These are phyloP conservation scores for Tricholoma saponaceum DNA, from an alignment of 768 basidiomycete genomes.

Conservation along the genomic window DNA sequence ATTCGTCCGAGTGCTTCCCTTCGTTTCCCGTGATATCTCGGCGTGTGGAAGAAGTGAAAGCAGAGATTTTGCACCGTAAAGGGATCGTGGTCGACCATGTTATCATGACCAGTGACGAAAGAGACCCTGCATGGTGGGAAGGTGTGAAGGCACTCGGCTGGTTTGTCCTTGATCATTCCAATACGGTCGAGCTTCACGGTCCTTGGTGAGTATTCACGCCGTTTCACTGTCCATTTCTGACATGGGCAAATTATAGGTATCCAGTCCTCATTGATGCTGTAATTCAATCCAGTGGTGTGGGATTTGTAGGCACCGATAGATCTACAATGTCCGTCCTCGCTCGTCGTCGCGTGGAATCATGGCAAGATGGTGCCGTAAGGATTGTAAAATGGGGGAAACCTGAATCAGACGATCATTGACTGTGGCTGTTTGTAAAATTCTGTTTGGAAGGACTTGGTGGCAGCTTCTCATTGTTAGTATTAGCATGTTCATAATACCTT, in stretches of 20 bases:
- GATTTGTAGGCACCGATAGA: conserved; percentile 67
- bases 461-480: neutral
- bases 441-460: conserved; percentile 3
- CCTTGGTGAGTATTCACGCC: conserved; percentile 36
- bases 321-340: conserved; percentile 73
- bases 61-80: conserved; percentile 40
- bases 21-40: conserved; percentile 48
- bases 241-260: conserved; percentile 41
- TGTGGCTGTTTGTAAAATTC: neutral
- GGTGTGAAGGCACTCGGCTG: conserved; percentile 47
- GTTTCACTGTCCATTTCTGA: neutral
- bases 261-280: conserved; percentile 71
- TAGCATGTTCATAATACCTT: neutral
- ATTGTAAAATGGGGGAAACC: conserved; percentile 57
- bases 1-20: conserved; percentile 48
- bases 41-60: conserved; percentile 52
- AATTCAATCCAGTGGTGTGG: conserved; percentile 61
- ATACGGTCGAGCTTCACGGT: conserved; percentile 42
- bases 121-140: conserved; percentile 54
- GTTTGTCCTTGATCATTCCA: conserved; percentile 46
- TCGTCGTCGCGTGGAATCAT: conserved; percentile 60
- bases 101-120: conserved; percentile 64
- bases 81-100: conserved; percentile 47
- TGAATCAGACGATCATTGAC: conserved; percentile 52
- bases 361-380: conserved; percentile 52